These are phyloP conservation scores for Odontarrhena argentea DNA, from an alignment of 345 rosid genomes.

Conservation along the genomic window DNA sequence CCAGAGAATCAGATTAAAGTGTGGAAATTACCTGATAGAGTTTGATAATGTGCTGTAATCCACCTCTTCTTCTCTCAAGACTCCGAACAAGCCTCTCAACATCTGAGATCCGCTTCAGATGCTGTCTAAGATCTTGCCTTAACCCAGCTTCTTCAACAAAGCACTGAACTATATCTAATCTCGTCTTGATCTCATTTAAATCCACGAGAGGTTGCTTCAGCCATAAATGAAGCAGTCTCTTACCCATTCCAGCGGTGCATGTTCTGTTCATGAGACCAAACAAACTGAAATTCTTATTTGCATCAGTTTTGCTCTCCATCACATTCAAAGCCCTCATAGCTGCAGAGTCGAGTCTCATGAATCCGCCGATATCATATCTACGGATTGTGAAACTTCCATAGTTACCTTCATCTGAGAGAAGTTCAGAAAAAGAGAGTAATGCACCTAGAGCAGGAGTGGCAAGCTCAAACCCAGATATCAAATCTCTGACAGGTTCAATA, in stretches of 20 bases:
- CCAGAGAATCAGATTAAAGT: neutral
- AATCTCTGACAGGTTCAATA: conserved; percentile 80
- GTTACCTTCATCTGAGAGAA: conserved; percentile 80
- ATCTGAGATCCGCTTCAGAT: conserved; percentile 86
- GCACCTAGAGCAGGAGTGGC: conserved; percentile 91
- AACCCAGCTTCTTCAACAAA: conserved; percentile 89
- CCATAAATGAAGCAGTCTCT: conserved; percentile 92
- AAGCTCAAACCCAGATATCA: conserved; percentile 77
- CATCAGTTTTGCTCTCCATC: conserved; percentile 93
- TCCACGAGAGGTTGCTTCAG: conserved; percentile 90
- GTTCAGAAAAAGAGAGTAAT: conserved; percentile 73
- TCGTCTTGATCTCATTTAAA: conserved; percentile 66
- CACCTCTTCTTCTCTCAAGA: conserved; percentile 74
- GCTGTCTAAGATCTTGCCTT: conserved; percentile 92
- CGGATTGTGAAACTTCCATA: conserved; percentile 72
- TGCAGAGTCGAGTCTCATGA: conserved; percentile 91
- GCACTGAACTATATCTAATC: conserved; percentile 88
- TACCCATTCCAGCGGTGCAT: conserved; percentile 98
- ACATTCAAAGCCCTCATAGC: conserved; percentile 96
- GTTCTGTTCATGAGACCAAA: conserved; percentile 98
- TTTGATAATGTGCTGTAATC: conserved; percentile 85
- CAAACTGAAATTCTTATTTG: conserved; percentile 92
- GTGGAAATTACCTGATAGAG: conserved; percentile 72
- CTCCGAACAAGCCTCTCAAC: conserved; percentile 69
- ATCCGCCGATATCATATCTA: conserved; percentile 66